Evolutionary conservation across 129 eudicot genomes (phyloP).

Genomic region (Rutidosis leptorrhynchoides): DNA sequence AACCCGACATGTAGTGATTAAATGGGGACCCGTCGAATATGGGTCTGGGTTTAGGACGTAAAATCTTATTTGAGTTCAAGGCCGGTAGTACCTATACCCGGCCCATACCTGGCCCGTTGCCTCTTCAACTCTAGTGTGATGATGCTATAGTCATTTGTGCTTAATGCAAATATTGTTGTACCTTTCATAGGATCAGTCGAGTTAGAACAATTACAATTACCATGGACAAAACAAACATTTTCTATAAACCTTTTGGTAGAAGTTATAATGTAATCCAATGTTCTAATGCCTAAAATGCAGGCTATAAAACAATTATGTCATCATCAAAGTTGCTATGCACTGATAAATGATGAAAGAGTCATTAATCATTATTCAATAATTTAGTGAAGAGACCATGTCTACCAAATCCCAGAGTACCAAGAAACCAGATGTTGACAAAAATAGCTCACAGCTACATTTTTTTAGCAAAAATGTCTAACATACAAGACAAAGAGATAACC

Average conservation of each 20-base stretch:
- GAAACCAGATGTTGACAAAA: too few relatives aligned
- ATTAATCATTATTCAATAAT: too few relatives aligned
- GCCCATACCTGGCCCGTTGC: too few relatives aligned
- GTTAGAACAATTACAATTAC: background rate
- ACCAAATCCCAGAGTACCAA: background rate
- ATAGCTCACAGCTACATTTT: too few relatives aligned
- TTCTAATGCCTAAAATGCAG: slow-evolving; percentile 5
- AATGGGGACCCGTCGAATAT: too few relatives aligned
- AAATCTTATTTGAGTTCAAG: too few relatives aligned
- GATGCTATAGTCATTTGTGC: background rate
- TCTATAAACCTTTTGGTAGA: background rate
- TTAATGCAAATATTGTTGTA: background rate
- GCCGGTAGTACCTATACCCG: too few relatives aligned
- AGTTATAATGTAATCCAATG: slow-evolving; percentile 1
- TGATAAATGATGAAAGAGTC: background rate
- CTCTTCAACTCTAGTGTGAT: background rate
- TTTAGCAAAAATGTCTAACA: too few relatives aligned
- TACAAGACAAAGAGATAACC: too few relatives aligned
- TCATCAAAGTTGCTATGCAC: background rate
- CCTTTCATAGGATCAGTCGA: background rate
- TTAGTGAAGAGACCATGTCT: background rate
- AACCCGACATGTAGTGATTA: too few relatives aligned
- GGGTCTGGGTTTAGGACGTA: too few relatives aligned
- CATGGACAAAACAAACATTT: background rate
- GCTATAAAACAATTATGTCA: background rate